Percentiles rank a stretch among this genome's conserved stretches.
Evolutionary conservation across 208 protist species (phyloP).

Genomic region (Wallacemonas sp.): DNA sequence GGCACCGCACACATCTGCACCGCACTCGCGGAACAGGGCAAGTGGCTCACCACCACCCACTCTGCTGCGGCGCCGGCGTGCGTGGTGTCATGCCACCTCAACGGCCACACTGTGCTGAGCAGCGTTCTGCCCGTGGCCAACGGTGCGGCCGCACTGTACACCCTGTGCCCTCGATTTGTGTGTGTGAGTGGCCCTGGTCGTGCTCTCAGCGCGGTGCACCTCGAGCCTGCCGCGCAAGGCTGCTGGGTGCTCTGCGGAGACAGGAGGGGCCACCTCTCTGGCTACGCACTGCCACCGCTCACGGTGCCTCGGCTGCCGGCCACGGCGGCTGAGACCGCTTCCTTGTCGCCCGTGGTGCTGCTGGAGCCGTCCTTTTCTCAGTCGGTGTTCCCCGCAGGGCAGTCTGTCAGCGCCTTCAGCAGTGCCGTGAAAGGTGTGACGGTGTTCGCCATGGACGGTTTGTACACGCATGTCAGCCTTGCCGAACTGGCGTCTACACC

Average conservation of each 20-base stretch:
- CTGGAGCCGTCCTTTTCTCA: not conserved
- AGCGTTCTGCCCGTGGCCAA: not conserved
- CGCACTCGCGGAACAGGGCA: not conserved
- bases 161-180: not conserved
- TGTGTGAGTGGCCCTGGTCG: slow-evolving; percentile 2
- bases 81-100: not conserved
- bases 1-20: not conserved
- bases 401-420: slow-evolving; percentile 4
- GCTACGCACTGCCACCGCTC: not conserved
- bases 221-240: not conserved
- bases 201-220: not conserved
- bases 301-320: too few species aligned
- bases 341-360: not conserved
- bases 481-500: not conserved
- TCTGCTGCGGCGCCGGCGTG: not conserved
- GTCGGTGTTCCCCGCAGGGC: not conserved
- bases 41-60: not conserved
- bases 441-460: not conserved
- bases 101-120: not conserved
- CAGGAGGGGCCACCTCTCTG: not conserved
- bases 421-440: not conserved
- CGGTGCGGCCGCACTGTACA: not conserved
- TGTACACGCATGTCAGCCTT: not conserved
- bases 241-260: slow-evolving; percentile 2
- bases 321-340: not conserved